A percentile compares a stretch with the other conserved stretches of the same genome.
phyloP scores from a whole-genome alignment of 2,329 filamentous ascomycete genomes.

The Alternaria sp. region DNA sequence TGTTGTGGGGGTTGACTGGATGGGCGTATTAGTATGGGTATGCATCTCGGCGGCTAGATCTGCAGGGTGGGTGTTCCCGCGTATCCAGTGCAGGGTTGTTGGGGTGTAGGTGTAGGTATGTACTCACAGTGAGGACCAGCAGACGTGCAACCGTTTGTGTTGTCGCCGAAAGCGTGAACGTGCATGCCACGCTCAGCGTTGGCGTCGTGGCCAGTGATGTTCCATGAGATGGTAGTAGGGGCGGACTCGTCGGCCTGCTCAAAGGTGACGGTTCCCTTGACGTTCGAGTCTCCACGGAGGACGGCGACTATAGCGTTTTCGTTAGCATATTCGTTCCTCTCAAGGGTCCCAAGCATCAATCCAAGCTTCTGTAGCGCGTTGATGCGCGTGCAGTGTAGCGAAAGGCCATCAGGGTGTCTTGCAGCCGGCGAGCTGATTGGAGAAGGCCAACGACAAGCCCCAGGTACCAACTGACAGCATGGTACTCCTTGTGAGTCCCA shows the following conservation, averaged over 20 bases:
- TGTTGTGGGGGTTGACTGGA: constrained; percentile 91
- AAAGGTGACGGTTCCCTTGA: constrained; percentile 92
- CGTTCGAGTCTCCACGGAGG: constrained; percentile 95
- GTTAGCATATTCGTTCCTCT: constrained; percentile 7
- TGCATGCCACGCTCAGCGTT: constrained; percentile 98
- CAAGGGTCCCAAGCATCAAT: too few species aligned
- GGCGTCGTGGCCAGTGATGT: constrained; percentile 89
- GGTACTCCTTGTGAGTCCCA: constrained; percentile 26
- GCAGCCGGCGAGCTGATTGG: constrained; percentile 30
- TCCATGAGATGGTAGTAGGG: constrained; percentile 87
- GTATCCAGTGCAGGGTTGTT: background rate
- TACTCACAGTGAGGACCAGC: constrained; percentile 93
- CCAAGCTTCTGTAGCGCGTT: background rate
- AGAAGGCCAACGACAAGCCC: constrained; percentile 12
- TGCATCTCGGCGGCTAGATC: background rate
- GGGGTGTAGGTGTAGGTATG: background rate
- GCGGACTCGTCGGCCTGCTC: constrained; percentile 85
- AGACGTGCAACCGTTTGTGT: constrained; percentile 99
- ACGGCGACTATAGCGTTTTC: constrained; percentile 73
- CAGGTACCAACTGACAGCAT: constrained; percentile 23
- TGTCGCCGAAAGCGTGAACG: constrained; percentile 98
- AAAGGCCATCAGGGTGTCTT: constrained; percentile 40
- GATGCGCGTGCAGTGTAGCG: background rate
- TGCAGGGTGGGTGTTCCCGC: background rate
- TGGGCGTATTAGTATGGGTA: constrained; percentile 5